Evolutionary conservation across 2,329 filamentous ascomycete species (phyloP).

Genomic region (Colletotrichum trifolii): DNA sequence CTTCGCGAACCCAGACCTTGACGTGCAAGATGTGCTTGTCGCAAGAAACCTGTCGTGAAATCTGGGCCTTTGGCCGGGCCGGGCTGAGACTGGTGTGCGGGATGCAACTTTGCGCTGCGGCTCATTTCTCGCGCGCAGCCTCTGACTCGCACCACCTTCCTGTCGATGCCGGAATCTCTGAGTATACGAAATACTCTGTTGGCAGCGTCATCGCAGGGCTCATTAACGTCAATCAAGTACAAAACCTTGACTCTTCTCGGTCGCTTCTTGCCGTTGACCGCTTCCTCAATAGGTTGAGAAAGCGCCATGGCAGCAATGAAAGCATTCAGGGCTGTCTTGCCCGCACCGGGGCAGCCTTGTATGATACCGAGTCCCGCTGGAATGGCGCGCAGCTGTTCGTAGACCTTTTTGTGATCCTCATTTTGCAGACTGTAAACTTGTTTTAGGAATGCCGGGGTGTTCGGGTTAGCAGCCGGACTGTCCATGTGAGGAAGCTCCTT

Average conservation of each 20-base stretch:
- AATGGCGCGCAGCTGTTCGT: conserved; percentile 48
- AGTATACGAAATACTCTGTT: conserved; percentile 53
- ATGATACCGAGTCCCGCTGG: conserved; percentile 57
- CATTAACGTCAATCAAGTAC: conserved; percentile 60
- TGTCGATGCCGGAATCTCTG: conserved; percentile 48
- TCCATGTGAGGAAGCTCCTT: conserved; percentile 32
- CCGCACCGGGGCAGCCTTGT: conserved; percentile 59
- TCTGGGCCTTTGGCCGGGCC: conserved; percentile 6
- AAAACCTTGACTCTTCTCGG: conserved; percentile 47
- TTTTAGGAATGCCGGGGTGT: conserved; percentile 1
- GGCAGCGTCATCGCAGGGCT: conserved; percentile 58
- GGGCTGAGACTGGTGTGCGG: conserved; percentile 37
- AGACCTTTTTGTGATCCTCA: conserved; percentile 50
- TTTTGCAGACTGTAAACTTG: conserved; percentile 44
- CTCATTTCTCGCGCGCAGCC: conserved; percentile 33
- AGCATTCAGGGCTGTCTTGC: conserved; percentile 61
- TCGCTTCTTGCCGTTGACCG: not conserved
- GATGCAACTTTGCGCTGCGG: conserved; percentile 25
- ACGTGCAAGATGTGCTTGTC: conserved; percentile 9
- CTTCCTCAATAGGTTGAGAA: conserved; percentile 4
- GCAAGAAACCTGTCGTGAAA: conserved; percentile 27
- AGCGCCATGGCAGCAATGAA: conserved; percentile 51
- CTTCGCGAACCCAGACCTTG: not conserved
- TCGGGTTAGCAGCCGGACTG: conserved; percentile 8
- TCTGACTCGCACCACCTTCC: conserved; percentile 32